Evolutionary conservation across 2,329 filamentous ascomycete genomes (phyloP), one percentile per base, ranked within the genome.

Genomic region (Aspergillus neotritici): DNA sequence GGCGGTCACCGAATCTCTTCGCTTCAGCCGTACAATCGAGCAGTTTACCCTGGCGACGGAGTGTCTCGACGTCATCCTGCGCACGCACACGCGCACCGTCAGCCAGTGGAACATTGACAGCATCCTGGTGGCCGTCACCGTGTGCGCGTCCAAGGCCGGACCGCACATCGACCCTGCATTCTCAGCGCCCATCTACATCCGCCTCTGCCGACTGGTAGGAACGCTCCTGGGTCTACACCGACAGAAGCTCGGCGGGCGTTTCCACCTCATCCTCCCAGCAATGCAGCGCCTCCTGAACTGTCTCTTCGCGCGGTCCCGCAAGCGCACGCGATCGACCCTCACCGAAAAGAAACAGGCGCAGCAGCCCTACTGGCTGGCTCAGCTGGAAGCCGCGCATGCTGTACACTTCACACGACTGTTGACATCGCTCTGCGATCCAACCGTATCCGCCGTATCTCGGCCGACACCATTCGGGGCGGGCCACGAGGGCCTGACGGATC

Each of bases 351-450:
- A 17, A n/a, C 43, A 42, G 2, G 41, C 41, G 2, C 47, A 53
- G 34, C 58, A 63, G 15, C 60, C 62, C 8, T 58, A 55, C 48
- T 66, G 63, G 61, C 58, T 62, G 31, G 55, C 56, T 9, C 57
- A 56, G 5, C 65, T 72, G 21, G 59, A 62, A 8, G 53, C 66
- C 12, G 62, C 66, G 13, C 74, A 76, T 44, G 75, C 74, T 2
- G 61, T 67, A 1, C 66, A 72, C 32, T 78, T 75, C 51, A 70
- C 76, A 1, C 73, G 77, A 8, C 63, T 83, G 7, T 69, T 83
- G 15, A 74, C 74, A n/a, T 74, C 77, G 0, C 72, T 83, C 39
- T 80, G 77, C 64, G 78, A 79, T 41, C 80, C 80, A 0, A 79
- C 79, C 0, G 72, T 78, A 35, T 78, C 76, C 0, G 72, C 76